Base-by-base conservation (phyloP, 2,329 filamentous ascomycete species). In the Cryphonectria japonica region DNA sequence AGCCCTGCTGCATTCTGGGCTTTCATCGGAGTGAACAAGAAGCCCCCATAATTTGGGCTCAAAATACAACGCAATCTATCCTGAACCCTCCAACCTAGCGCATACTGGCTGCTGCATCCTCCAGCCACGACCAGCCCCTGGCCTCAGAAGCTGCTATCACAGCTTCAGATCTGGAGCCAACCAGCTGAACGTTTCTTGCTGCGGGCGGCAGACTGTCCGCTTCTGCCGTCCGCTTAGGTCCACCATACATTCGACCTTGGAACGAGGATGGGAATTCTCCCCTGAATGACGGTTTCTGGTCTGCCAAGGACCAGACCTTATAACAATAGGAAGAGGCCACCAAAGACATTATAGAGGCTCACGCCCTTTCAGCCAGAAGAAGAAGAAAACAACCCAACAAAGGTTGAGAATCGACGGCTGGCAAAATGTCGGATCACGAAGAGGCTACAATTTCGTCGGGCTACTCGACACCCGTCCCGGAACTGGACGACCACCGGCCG, bases 21-120 rank as follows among this genome's bases (percentile, higher is more conserved):
- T 90, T 95, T 95, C 83, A 91, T 91, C 87, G 95, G 95, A 92
- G 93, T 94, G 86, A 93, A 96, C 87, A 96, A 94, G 87, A 95
- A 97, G 85, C 95, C 96, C 82, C 95, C 95, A 88, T 98, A 98
- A 98, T 85, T 95, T 83, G 86, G 77, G 71, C 46, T 29, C 34
- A 50, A 54, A 32, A 39, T 52, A 14, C 19, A 11, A 62, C 29
- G n/a, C 46, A 3, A n/a, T 11, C 22, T 34, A 50, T 50, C 41
- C 82, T 73, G 71, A 7, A 54, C 19, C 52, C 43, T 13, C 43
- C 62, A 43, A 29, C 8, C 16, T 16, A 22, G n/a, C 57, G 29
- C 65, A 52, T 32, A 41, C 54, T 7, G 37, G 32, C 19, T n/a
- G 6, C 37, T 32, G 19, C 39, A 26, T 26, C 39, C 37, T 29